These are phyloP conservation scores for Corchorus olitorius DNA, from an alignment of 345 rosid species.

Conservation along the genomic window DNA sequence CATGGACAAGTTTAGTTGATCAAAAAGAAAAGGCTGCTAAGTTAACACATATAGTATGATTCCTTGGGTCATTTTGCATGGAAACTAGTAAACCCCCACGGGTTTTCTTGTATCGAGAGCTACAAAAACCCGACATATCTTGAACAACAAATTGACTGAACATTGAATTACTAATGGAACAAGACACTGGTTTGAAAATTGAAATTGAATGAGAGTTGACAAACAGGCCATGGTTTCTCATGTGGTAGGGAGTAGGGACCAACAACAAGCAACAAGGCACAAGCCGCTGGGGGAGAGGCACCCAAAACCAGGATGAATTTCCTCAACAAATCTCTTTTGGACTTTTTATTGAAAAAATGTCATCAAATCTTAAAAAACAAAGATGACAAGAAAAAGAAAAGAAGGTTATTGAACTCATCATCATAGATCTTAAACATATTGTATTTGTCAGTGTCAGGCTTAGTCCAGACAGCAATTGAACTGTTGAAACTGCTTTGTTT, in stretches of 20 bases:
- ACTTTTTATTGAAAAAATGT: neutral
- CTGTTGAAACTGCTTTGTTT: neutral
- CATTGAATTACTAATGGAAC: neutral
- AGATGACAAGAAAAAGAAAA: neutral
- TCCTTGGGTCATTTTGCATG: neutral
- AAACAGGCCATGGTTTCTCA: neutral
- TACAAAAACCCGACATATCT: neutral
- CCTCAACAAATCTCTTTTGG: neutral
- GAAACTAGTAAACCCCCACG: neutral
- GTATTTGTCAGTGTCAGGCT: constrained; percentile 21
- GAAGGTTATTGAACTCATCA: neutral
- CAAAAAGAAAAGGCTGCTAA: neutral
- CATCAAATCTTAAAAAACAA: neutral
- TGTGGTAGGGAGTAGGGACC: neutral
- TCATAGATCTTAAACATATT: neutral
- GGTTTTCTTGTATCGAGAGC: neutral
- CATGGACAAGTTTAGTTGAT: neutral
- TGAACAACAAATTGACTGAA: constrained; percentile 5
- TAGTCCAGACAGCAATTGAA: constrained; percentile 9
- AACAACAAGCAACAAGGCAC: neutral
- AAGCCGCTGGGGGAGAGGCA: neutral
- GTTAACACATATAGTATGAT: neutral
- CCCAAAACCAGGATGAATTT: constrained; percentile 23
- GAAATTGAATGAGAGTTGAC: neutral
- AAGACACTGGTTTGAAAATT: neutral